These are phyloP conservation scores for Phytophthora constricta DNA, from an alignment of 352 stramenopile genomes.

Conservation along the genomic window DNA sequence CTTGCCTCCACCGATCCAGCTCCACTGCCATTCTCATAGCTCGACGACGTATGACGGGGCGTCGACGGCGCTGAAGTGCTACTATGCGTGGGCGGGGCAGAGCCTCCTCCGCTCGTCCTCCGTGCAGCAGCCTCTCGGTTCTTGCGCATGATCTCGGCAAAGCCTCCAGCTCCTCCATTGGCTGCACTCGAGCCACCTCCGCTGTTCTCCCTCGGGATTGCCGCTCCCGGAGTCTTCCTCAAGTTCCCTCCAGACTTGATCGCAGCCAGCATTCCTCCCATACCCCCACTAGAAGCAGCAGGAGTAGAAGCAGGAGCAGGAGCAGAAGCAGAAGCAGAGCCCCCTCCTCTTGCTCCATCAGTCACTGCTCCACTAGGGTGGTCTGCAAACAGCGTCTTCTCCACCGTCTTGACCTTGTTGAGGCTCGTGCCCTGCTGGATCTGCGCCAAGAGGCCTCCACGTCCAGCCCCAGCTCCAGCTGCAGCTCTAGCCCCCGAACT, in stretches of 20 bases:
- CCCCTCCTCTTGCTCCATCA: slow-evolving; percentile 12
- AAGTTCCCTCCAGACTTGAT: slow-evolving; percentile 76
- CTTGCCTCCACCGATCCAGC: slow-evolving; percentile 56
- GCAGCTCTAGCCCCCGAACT: slow-evolving; percentile 8
- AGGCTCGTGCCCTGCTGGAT: slow-evolving; percentile 76
- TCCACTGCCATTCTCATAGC: slow-evolving; percentile 31
- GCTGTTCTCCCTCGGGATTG: slow-evolving; percentile 45
- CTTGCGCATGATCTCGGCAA: slow-evolving; percentile 91
- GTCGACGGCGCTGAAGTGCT: slow-evolving; percentile 65
- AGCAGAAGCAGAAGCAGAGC: too few relatives aligned
- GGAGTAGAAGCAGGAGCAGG: slow-evolving; percentile 20
- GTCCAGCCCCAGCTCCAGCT: slow-evolving; percentile 35
- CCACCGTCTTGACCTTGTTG: slow-evolving; percentile 82
- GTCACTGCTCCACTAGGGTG: slow-evolving; percentile 32
- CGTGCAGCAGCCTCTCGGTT: slow-evolving; percentile 84
- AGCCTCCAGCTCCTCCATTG: slow-evolving; percentile 50
- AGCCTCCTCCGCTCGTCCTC: slow-evolving; percentile 37
- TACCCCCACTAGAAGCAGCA: slow-evolving; percentile 46
- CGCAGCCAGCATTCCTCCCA: slow-evolving; percentile 75
- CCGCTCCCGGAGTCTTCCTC: slow-evolving; percentile 50
- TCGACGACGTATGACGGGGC: slow-evolving; percentile 40
- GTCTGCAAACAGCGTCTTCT: slow-evolving; percentile 64
- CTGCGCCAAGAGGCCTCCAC: slow-evolving; percentile 63
- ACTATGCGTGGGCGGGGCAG: slow-evolving; percentile 15
- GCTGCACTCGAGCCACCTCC: slow-evolving; percentile 3